phyloP scores from a whole-genome alignment of 306 rosid species.

The Dicorynia guianensis region DNA sequence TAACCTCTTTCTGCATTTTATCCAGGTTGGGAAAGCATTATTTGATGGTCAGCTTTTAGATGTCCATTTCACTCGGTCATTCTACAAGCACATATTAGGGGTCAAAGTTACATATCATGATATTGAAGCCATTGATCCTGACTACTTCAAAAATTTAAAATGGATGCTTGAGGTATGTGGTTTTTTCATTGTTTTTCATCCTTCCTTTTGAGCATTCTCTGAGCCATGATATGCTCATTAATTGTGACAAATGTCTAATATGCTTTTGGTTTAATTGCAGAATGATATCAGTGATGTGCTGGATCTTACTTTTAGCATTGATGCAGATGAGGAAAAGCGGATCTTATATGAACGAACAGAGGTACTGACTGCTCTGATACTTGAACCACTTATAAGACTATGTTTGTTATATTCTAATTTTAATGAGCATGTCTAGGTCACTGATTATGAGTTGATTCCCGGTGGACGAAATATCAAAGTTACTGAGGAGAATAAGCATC shows the following conservation, averaged over 20 bases:
- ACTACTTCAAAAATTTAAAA: constrained; percentile 86
- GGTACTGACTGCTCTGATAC: constrained; percentile 52
- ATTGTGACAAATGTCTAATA: constrained; percentile 30
- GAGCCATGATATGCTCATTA: constrained; percentile 2
- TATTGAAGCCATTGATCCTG: constrained; percentile 99
- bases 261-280: constrained; percentile 55
- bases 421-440: constrained; percentile 67
- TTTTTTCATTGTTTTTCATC: background rate
- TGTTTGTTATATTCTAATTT: constrained; percentile 40
- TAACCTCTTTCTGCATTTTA: constrained; percentile 38
- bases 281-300: constrained; percentile 83
- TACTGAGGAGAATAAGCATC: constrained; percentile 95
- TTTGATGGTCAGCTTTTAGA: constrained; percentile 98
- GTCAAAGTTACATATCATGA: constrained; percentile 97
- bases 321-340: constrained; percentile 94
- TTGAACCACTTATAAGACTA: constrained; percentile 34
- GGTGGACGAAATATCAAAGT: constrained; percentile 97
- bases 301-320: constrained; percentile 97
- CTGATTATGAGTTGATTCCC: constrained; percentile 93
- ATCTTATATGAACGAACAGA: constrained; percentile 92
- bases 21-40: constrained; percentile 98
- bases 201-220: background rate
- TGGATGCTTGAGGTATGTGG: constrained; percentile 97
- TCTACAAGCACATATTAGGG: constrained; percentile 97
- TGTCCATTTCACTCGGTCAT: constrained; percentile 99